Evolutionary conservation across 2,329 filamentous ascomycete species (phyloP).

Genomic region (Calonectria pteridis): DNA sequence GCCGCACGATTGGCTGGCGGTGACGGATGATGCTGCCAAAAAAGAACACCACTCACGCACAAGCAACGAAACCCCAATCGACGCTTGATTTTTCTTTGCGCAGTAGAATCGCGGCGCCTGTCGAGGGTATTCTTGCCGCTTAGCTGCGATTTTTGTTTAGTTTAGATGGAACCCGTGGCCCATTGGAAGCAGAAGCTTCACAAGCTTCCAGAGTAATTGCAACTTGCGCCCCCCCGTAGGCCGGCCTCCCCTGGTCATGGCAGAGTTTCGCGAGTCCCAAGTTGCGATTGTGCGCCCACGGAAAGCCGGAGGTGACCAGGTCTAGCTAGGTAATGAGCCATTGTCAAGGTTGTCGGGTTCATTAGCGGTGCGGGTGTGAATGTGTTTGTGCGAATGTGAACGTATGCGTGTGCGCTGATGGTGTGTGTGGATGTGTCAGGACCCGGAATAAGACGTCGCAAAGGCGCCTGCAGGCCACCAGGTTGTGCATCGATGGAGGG

Average conservation of each 20-base stretch:
- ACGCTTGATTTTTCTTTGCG: conserved; percentile 20
- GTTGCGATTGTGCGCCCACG: conserved; percentile 34
- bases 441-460: conserved; percentile 25
- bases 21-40: conserved; percentile 28
- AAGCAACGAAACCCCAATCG: conserved; percentile 26
- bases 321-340: conserved; percentile 35
- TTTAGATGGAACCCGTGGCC: neutral
- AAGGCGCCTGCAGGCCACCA: conserved; percentile 19
- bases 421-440: conserved; percentile 26
- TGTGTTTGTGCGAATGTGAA: conserved; percentile 18
- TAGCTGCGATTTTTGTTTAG: neutral
- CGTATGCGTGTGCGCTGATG: conserved; percentile 29
- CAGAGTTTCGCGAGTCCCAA: conserved; percentile 13
- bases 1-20: conserved; percentile 38
- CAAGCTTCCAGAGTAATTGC: neutral
- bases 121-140: conserved; percentile 16
- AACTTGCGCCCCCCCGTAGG: neutral
- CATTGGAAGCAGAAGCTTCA: conserved; percentile 29
- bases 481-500: conserved; percentile 8
- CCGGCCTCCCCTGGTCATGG: conserved; percentile 3
- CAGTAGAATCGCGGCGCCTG: conserved; percentile 18
- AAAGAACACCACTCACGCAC: conserved; percentile 6
- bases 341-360: conserved; percentile 33
- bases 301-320: conserved; percentile 19
- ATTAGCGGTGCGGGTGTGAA: conserved; percentile 36